Evolutionary conservation across 768 basidiomycete genomes (phyloP).

Genomic region (Serendipita sp.): DNA sequence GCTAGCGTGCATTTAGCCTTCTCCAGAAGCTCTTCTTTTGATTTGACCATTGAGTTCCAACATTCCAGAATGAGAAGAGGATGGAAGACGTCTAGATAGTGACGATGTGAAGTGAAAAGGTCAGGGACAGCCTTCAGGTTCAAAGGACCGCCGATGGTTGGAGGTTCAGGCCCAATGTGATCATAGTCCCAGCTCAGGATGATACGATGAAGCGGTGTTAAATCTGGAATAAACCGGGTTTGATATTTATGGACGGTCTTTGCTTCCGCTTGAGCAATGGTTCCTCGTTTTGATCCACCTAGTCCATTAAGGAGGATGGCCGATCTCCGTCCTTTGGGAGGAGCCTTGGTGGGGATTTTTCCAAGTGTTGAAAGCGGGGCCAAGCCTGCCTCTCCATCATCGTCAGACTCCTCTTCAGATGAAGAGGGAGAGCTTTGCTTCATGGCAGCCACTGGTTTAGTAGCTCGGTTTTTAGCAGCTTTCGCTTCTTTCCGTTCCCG

Average conservation of each 20-base stretch:
- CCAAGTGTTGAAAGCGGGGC: slow-evolving; percentile 43
- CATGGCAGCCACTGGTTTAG: slow-evolving; percentile 21
- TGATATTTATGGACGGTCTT: slow-evolving; percentile 2
- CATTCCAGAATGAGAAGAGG: slow-evolving; percentile 78
- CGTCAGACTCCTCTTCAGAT: slow-evolving; percentile 24
- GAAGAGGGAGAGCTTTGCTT: neutral
- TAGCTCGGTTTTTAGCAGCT: neutral
- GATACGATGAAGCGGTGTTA: slow-evolving; percentile 56
- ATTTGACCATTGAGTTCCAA: slow-evolving; percentile 73
- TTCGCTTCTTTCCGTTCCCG: neutral
- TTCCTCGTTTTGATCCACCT: neutral
- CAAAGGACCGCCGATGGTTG: slow-evolving; percentile 25
- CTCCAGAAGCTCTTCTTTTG: slow-evolving; percentile 48
- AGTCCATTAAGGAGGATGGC: slow-evolving; percentile 14
- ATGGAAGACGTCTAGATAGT: slow-evolving; percentile 65
- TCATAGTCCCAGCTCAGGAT: slow-evolving; percentile 82
- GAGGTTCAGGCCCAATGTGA: slow-evolving; percentile 45
- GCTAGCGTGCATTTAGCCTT: slow-evolving; percentile 46
- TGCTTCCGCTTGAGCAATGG: neutral
- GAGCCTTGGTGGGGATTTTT: slow-evolving; percentile 33
- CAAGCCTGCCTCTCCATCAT: slow-evolving; percentile 27
- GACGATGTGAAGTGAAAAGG: slow-evolving; percentile 41
- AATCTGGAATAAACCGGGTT: slow-evolving; percentile 50
- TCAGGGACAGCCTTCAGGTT: slow-evolving; percentile 38
- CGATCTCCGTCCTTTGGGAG: slow-evolving; percentile 36